A percentile compares a stretch with the other conserved stretches of the same genome.
Conservation (phyloP, 73 alveolate genomes). For the Loxodes magnus region DNA sequence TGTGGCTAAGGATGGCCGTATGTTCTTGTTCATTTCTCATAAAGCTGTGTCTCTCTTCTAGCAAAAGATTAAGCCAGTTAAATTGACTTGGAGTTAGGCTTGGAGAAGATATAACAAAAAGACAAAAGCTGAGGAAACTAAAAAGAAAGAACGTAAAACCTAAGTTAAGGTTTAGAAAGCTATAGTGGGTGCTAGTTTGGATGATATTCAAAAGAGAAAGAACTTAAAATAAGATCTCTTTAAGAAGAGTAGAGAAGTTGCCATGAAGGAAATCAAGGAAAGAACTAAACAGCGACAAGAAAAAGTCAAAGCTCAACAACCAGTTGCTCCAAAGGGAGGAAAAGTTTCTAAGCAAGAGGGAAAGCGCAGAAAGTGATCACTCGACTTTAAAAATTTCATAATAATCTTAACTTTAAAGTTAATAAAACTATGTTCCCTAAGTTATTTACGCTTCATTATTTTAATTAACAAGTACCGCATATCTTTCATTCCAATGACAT, state of each 20-base stretch:
- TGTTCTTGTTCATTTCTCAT: constrained; percentile 55
- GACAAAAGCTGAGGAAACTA: constrained; percentile 55
- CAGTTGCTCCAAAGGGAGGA: too few species aligned
- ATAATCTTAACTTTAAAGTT: too few species aligned
- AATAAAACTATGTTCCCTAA: too few species aligned
- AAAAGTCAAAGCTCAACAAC: background rate
- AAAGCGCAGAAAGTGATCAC: background rate
- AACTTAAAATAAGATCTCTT: background rate
- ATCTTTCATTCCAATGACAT: too few species aligned
- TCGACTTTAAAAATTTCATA: too few species aligned
- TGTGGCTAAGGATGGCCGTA: constrained; percentile 77
- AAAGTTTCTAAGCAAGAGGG: background rate
- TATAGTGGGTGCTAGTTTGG: constrained; percentile 76
- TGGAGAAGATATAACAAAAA: constrained; percentile 81
- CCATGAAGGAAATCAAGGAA: background rate
- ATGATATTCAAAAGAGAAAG: constrained; percentile 74
- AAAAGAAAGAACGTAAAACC: constrained; percentile 59
- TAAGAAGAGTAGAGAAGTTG: background rate
- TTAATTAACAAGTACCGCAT: too few species aligned
- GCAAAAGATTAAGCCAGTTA: constrained; percentile 61
- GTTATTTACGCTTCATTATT: too few species aligned
- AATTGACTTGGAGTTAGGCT: constrained; percentile 80
- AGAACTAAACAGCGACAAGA: background rate
- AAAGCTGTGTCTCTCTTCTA: constrained; percentile 54
- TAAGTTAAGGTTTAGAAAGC: constrained; percentile 74